Percentiles rank a stretch among this genome's conserved stretches.
These are phyloP conservation scores for Hanseniaspora jakobsenii DNA, from an alignment of 805 yeast genomes.

Conservation along the genomic window DNA sequence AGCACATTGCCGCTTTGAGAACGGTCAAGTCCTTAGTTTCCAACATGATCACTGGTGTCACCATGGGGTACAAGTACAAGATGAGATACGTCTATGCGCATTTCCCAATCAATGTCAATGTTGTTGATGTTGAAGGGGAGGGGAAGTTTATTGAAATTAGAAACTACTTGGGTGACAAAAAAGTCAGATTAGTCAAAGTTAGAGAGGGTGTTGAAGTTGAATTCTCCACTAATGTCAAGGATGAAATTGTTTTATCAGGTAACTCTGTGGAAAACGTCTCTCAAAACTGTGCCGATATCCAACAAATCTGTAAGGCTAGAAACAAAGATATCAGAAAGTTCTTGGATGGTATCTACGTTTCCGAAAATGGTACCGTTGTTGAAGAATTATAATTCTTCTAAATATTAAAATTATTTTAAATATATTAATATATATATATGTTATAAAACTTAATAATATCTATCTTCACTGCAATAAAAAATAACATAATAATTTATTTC, in stretches of 20 bases:
- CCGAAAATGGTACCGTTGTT: slow-evolving; percentile 81
- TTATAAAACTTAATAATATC: neutral
- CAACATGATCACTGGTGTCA: slow-evolving; percentile 96
- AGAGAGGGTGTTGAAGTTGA: slow-evolving; percentile 82
- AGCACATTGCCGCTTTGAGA: slow-evolving; percentile 95
- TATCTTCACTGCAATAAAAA: neutral
- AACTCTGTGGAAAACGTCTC: slow-evolving; percentile 96
- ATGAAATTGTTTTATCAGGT: slow-evolving; percentile 85
- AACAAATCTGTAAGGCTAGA: slow-evolving; percentile 96
- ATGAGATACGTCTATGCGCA: slow-evolving; percentile 99
- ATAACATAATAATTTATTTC: neutral
- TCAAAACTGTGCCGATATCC: slow-evolving; percentile 96
- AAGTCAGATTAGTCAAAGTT: slow-evolving; percentile 78
- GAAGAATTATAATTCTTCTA: slow-evolving; percentile 38
- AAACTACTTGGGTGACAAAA: slow-evolving; percentile 99
- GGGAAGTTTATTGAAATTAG: slow-evolving; percentile 78
- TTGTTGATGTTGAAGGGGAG: slow-evolving; percentile 64
- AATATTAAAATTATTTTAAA: neutral
- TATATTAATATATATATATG: neutral
- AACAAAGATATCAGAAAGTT: slow-evolving; percentile 99
- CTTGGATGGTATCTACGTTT: slow-evolving; percentile 99
- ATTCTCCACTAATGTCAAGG: slow-evolving; percentile 76
- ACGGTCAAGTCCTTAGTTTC: slow-evolving; percentile 86
- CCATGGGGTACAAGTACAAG: slow-evolving; percentile 98
- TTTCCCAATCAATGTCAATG: slow-evolving; percentile 99